Base-by-base conservation (phyloP, 2,329 filamentous ascomycete genomes). In the Meredithiella fracta region DNA sequence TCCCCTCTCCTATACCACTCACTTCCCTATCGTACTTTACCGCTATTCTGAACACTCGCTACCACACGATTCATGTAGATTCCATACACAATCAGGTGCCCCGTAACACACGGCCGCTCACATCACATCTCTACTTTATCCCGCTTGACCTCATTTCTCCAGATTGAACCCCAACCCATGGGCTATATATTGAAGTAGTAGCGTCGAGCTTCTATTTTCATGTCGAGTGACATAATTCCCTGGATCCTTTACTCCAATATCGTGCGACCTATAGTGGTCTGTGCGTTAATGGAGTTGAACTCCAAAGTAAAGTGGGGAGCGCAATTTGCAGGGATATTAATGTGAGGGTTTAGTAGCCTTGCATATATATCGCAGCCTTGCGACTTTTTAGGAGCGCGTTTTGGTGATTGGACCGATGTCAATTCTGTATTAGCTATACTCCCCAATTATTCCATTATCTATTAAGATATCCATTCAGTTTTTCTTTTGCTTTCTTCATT, bases 311-410 rank as follows among this genome's bases (percentile, higher is more conserved):
- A 17, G 15, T 44, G 40, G 40, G 7, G 15, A n/a, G 11, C 15
- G 15, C 3, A 22, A 44, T 7, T 17, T 2, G 40, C 3, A 17
- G 25, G 31, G 51, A 20, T 20, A 23, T 8, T 8, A 22, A n/a
- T n/a, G 40, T 20, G 9, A 53, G 15, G n/a, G 8, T 17, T 20
- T 23, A 4, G 20, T 40, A 40, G 51, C 34, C 51, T 53, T 53
- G 51, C 34, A 53, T n/a, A 40, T 44, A 53, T 20, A 40, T 40
- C 4, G 20, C 51, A 53, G 51, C 51, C 51, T 53, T 53, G 51
- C 25, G 22, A 53, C 15, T 53, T 53, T 53, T 53, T 53, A 22
- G 22, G 23, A 9, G 22, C 44, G 44, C 44, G 44, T 49, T 6
- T 42, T 34, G 29, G 11, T 34, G 29, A 34, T 34, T 11, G 11